These are phyloP conservation scores for Rhizopogon roseolus DNA, from an alignment of 768 basidiomycete genomes.

Conservation along the genomic window DNA sequence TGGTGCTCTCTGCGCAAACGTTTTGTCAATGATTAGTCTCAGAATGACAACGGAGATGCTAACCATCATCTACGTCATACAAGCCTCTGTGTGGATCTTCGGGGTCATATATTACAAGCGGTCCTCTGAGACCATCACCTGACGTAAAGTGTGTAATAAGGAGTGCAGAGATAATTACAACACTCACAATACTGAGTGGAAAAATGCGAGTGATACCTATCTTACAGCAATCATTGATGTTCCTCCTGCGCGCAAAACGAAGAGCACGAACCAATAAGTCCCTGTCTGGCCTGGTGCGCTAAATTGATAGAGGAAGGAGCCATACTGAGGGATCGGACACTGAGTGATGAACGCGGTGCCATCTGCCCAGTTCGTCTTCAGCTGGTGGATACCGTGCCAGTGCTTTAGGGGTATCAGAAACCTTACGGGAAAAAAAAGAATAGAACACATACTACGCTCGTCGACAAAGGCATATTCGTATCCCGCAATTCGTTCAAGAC, in stretches of 20 bases:
- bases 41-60: not conserved
- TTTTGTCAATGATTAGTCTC: not conserved
- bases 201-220: slow-evolving; percentile 37
- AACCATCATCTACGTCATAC: slow-evolving; percentile 46
- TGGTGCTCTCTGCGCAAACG: slow-evolving; percentile 28
- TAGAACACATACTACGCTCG: slow-evolving; percentile 29
- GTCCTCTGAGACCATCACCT: slow-evolving; percentile 35
- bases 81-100: slow-evolving; percentile 34
- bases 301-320: slow-evolving; percentile 39
- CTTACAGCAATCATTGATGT: slow-evolving; percentile 2
- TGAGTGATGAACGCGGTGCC: slow-evolving; percentile 40
- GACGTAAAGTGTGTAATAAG: not conserved
- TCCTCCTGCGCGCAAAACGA: not conserved
- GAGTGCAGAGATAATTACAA: slow-evolving; percentile 14
- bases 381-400: slow-evolving; percentile 32
- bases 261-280: slow-evolving; percentile 33
- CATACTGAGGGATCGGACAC: slow-evolving; percentile 37
- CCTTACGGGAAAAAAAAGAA: not conserved
- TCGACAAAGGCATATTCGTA: slow-evolving; percentile 27
- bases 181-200: slow-evolving; percentile 34
- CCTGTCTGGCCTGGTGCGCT: slow-evolving; percentile 33
- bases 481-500: slow-evolving; percentile 30
- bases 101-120: slow-evolving; percentile 42
- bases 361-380: slow-evolving; percentile 29
- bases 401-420: slow-evolving; percentile 13